Base-by-base conservation (phyloP, 2,329 filamentous ascomycete species). In the Orbilia oligospora region DNA sequence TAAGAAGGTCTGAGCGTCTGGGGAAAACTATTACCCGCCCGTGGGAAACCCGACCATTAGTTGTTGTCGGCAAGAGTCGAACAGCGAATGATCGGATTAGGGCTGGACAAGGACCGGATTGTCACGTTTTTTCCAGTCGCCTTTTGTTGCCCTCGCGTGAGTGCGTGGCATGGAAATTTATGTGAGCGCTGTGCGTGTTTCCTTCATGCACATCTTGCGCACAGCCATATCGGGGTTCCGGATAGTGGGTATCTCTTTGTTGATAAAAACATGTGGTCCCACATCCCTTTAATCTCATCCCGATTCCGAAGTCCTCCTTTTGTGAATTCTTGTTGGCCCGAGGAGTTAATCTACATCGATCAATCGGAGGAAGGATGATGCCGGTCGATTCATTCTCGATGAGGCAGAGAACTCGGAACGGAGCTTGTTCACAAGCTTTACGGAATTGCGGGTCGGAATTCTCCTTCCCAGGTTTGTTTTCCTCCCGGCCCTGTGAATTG, bases 231-330 rank as follows among this genome's bases (percentile, higher is more conserved):
- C 72, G 72, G 72, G 61, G 41, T 70, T 76, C 65, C 72, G 72
- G 72, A 76, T 76, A 70, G 72, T 76, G 72, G 72, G 53, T 76
- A 65, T 70, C 65, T 53, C 51, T 48, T 46, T 49, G 72, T 70
- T 76, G 64, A 66, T 49, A 53, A 33, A 58, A 73, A 67, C 33
- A 18, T 51, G 36, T 18, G 46, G 56, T 65, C 72, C 72, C 72
- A 76, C 72, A 70, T 71, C 48, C 72, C 72, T 76, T 76, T 76
- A 76, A 76, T 76, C 58, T 71, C 69, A 24, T 65, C 66, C 72
- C 72, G 72, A 70, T 70, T 76, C 66, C 72, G 72, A 58, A 20
- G 20, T 18, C 36, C 66, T 76, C 55, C 56, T 67, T 67, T 67
- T 68, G 49, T 68, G 48, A 44, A 68, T 70, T 75, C 71, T 49